Evolutionary conservation across 2,329 filamentous ascomycete species (phyloP), one percentile per base, ranked within the genome.

Genomic region (Lizonia empirigonia): DNA sequence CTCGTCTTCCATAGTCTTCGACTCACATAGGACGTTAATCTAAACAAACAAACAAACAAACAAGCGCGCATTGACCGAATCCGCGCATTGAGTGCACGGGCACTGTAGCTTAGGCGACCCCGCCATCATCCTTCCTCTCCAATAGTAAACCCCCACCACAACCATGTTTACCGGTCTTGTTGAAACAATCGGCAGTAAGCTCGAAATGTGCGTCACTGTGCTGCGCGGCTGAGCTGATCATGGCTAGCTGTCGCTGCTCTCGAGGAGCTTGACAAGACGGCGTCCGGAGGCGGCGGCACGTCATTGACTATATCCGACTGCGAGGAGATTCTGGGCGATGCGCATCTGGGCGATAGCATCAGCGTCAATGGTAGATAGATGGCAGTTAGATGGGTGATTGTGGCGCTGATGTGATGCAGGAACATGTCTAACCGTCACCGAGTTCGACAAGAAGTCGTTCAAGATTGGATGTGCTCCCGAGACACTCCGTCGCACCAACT

Each of bases 381-480:
- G n/a, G 30, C 24, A 6, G 9, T 19, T 3, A 15, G 9, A n/a
- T 10, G 32, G 37, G 44, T 42, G 24, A 46, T n/a, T 10, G 3
- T 9, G n/a, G n/a, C 16, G 27, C 38, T 53, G 34, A 52, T 23
- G 23, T 5, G 1, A 16, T 19, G 13, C 55, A 82, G 80, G 81
- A 69, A 92, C 91, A 68, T 99, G 94, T 74, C 85, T 99, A 44
- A 99, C 94, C 10, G 89, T 97, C 48, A 97, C 88, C n/a, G 78
- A 81, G 53, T 88, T 91, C 72, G 78, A 78, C 59, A 74, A 74
- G 47, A 64, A 74, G 41, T 75, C 74, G 60, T 99, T 99, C 85
- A 93, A 90, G 67, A 91, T 97, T 61, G 93, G 94, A 69, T 88
- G 96, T 59, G 91, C 94, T 7, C 94, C 94, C 52, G 94, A 99